Evolutionary conservation across 352 stramenopile genomes (phyloP), one percentile per base, ranked within the genome.

Genomic region (Globisporangium paddicum): DNA sequence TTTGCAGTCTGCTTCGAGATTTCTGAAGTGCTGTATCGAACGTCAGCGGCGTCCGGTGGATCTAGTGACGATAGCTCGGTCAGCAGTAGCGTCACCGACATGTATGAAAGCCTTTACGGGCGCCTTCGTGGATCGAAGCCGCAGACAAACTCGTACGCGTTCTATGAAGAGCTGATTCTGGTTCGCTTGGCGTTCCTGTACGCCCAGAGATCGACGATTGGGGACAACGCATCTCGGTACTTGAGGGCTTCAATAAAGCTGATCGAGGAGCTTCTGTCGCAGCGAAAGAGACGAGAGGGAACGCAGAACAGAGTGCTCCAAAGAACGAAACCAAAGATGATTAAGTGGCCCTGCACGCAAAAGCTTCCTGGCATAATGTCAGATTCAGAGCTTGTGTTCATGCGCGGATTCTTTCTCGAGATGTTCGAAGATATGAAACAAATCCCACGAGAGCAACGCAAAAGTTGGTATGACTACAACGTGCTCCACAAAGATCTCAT

Each of bases 1-100:
- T 85, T 90, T 34, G 41, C 66, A 16, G 25, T 88, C 5, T 84
- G 73, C 46, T 88, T 86, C 40, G 77, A 90, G 47, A 75, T 90
- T 25, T 73, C 73, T 2, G 77, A 90, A 58, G 69, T 73, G 11
- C 56, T 86, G 2, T 88, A 90, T 30, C 80, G 76, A 0, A 56
- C 55, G 11, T 58, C 64, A 5, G 34, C 18, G 3, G 54, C 60
- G 25, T 25, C 62, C 2, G 19, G 32, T 45, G 11, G 67, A 16
- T 34, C 37, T 16, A 14, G 50, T 61, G 34, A 62, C 53, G 21
- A 30, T 2, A 35, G 19, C 13, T 13, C 47, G 21, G 14, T n/a
- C 3, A 34, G 25, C 2, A 19, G 19, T 8, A 37, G 32, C 16
- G 42, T 73, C 2, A 71, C 86, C 11, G 73, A 86, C 28, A 62